Percentiles rank a stretch among this genome's conserved stretches.
phyloP scores from a whole-genome alignment of 176 grass and related monocot genomes.

The Juncus effusus region DNA sequence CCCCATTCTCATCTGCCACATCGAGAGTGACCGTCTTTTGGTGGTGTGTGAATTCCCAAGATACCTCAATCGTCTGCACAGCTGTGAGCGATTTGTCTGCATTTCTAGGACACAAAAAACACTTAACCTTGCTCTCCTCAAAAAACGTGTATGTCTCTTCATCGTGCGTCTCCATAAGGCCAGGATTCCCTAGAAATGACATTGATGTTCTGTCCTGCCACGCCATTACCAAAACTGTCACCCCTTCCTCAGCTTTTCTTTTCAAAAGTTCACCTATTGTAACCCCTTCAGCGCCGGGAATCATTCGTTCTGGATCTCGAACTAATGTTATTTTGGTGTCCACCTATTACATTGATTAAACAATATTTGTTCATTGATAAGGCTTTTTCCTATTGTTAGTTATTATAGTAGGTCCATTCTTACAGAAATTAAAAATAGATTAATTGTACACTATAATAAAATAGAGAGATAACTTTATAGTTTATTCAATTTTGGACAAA shows the following conservation, averaged over 20 bases:
- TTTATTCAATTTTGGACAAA: too few relatives aligned
- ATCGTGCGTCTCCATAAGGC: conserved; percentile 78
- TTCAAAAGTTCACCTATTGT: conserved; percentile 69
- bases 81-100: conserved; percentile 56
- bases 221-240: conserved; percentile 79
- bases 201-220: conserved; percentile 86
- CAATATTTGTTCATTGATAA: too few relatives aligned
- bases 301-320: conserved; percentile 51
- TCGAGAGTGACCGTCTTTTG: conserved; percentile 81
- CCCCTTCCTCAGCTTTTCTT: conserved; percentile 77
- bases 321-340: conserved; percentile 53
- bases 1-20: conserved; percentile 14
- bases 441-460: too few relatives aligned
- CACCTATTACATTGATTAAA: neutral
- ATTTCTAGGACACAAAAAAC: conserved; percentile 72
- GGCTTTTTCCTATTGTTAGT: too few relatives aligned
- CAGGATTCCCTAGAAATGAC: conserved; percentile 56
- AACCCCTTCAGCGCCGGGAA: conserved; percentile 49
- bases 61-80: conserved; percentile 50
- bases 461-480: too few relatives aligned
- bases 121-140: conserved; percentile 54
- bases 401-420: too few relatives aligned
- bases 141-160: conserved; percentile 68
- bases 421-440: too few relatives aligned
- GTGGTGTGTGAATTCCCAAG: conserved; percentile 81